Base-by-base conservation (phyloP, 345 rosid species). In the Camelina laxa region DNA sequence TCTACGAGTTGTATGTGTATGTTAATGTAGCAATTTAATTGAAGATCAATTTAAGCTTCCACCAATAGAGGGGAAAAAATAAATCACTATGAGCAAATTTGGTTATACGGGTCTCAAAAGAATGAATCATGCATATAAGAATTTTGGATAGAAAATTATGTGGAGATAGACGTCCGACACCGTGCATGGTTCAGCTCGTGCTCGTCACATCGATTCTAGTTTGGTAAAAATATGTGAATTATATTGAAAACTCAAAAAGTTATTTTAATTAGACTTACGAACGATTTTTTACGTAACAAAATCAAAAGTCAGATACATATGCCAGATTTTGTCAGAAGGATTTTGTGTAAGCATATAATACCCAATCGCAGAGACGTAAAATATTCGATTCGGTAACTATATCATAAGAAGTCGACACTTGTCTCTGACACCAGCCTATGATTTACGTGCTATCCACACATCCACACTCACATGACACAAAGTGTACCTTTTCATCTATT, bases 341-440 rank as follows among this genome's bases (percentile, higher is more conserved):
- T 69, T 69, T 69, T 69, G 51, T 44, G 65, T 45, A 54, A 62
- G 80, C 57, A 69, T 69, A 55, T 63, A 15, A 16, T 69, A 50
- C 64, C 75, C 75, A 69, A 69, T 75, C 50, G 64, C 22, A 69
- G 58, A 76, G 65, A 62, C 65, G 65, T 69, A 54, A 44, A 33
- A 61, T 76, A 76, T 76, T 76, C 70, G 75, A 62, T 76, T 62
- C 59, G 36, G 70, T 69, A 62, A 62, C 38, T 61, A 62, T 50
- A 60, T 33, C 57, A 15, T 51, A 24, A 51, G n/a, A 4, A 3
- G 15, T 54, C 11, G 80, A 76, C 74, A 69, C 70, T 49, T 76
- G 64, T 76, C 51, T 62, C 30, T 27, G 44, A 62, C 11, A 47
- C 60, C 13, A 64, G 24, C 42, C 17, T 27, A 11, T 13, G 2